Evolutionary conservation across 2,329 filamentous ascomycete species (phyloP).

Genomic region (Fusarium foetens): DNA sequence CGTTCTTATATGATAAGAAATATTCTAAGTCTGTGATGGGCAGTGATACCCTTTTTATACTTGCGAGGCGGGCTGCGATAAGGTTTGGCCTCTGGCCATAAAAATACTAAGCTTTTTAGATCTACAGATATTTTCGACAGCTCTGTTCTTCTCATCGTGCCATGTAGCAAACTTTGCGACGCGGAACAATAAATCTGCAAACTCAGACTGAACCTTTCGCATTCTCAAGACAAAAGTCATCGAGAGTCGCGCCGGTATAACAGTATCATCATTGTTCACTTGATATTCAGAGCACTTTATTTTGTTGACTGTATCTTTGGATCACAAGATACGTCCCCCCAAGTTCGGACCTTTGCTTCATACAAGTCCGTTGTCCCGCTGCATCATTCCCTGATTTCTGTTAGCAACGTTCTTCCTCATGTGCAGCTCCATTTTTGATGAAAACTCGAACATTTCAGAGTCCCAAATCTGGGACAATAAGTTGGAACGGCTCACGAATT

Average conservation of each 20-base stretch:
- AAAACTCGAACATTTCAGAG: too few relatives aligned
- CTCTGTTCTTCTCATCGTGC: accelerated
- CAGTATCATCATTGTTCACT: not conserved
- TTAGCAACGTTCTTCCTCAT: too few relatives aligned
- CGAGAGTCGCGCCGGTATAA: not conserved
- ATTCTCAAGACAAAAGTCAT: not conserved
- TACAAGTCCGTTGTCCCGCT: accelerated
- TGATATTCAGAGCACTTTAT: accelerated
- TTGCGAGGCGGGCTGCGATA: accelerated
- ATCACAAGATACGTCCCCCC: not conserved
- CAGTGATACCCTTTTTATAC: not conserved
- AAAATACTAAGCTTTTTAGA: accelerated
- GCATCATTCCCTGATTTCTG: not conserved
- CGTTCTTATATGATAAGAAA: not conserved
- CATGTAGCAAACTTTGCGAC: not conserved
- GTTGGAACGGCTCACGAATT: too few relatives aligned
- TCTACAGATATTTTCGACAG: accelerated
- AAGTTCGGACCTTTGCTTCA: accelerated
- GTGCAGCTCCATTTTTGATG: too few relatives aligned
- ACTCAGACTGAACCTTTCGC: not conserved
- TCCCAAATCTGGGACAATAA: too few relatives aligned
- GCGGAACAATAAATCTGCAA: accelerated
- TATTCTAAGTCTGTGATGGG: accelerated
- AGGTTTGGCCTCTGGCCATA: not conserved
- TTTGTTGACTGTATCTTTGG: not conserved